A percentile compares a stretch with the other conserved stretches of the same genome.
Evolutionary conservation across 2,329 filamentous ascomycete genomes (phyloP).

Genomic region (Cordyceps javanica): DNA sequence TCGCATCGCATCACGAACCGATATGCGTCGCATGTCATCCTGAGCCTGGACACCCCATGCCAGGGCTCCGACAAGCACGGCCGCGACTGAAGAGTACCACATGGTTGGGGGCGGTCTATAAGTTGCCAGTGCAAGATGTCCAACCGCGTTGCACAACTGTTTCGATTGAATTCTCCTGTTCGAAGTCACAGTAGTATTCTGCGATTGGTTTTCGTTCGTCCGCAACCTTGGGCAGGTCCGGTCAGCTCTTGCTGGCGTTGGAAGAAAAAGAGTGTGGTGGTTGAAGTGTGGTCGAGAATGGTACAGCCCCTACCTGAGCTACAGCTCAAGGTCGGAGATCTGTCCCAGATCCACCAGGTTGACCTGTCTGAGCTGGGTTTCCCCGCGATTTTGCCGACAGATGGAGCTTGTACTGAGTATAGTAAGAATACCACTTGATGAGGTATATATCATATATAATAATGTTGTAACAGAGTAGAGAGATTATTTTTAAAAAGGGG

Average conservation of each 20-base stretch:
- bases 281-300: background rate
- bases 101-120: constrained; percentile 24
- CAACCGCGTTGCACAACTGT: background rate
- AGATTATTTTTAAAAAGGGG: too few species aligned
- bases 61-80: constrained; percentile 43
- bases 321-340: too few species aligned
- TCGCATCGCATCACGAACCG: constrained; percentile 29
- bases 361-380: too few species aligned
- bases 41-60: constrained; percentile 45
- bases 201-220: background rate
- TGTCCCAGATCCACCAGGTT: too few species aligned
- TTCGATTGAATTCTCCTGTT: background rate
- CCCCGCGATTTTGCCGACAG: too few species aligned
- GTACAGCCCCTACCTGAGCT: constrained; percentile 7
- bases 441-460: too few species aligned
- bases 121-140: background rate
- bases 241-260: background rate
- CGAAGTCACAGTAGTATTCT: background rate
- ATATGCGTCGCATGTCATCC: constrained; percentile 48
- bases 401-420: too few species aligned
- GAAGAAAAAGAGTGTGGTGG: background rate
- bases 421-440: too few species aligned
- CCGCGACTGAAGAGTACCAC: constrained; percentile 42
- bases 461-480: too few species aligned
- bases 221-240: constrained; percentile 1